Conservation (phyloP, 129 eudicot species). For the Smallanthus sonchifolius region DNA sequence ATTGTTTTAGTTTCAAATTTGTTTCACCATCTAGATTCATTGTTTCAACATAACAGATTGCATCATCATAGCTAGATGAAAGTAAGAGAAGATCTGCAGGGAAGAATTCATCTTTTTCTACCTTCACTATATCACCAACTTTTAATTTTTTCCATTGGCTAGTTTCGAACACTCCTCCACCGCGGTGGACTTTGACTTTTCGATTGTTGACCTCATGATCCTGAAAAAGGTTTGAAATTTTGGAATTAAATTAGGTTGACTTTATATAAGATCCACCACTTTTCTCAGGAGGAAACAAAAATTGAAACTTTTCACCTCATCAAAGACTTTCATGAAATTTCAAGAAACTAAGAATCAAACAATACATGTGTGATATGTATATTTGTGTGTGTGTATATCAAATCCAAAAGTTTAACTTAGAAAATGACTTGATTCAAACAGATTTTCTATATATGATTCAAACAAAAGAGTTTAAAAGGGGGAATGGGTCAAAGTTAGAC, state of each 20-base stretch:
- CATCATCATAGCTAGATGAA: constrained; percentile 62
- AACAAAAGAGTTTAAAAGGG: neutral
- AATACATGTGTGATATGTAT: neutral
- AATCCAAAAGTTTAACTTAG: too few relatives aligned
- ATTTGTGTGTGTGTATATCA: neutral
- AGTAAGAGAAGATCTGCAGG: constrained; percentile 61
- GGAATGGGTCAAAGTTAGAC: neutral
- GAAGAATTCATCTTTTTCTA: constrained; percentile 59
- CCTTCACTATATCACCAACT: constrained; percentile 66
- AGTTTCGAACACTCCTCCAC: constrained; percentile 42
- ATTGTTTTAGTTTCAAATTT: constrained; percentile 54
- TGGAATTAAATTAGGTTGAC: neutral
- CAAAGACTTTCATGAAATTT: neutral
- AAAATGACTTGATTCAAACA: neutral
- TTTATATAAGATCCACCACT: neutral
- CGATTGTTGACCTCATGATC: constrained; percentile 57
- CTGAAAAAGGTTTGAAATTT: constrained; percentile 27
- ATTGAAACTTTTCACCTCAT: neutral
- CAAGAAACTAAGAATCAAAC: neutral
- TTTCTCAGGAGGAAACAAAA: neutral
- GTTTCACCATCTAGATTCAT: constrained; percentile 66
- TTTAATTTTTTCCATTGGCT: constrained; percentile 48
- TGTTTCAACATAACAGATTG: constrained; percentile 63
- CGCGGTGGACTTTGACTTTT: constrained; percentile 37
- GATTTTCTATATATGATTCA: neutral